These are phyloP conservation scores for Sophora flavescens DNA, from an alignment of 306 rosid genomes.

Conservation along the genomic window DNA sequence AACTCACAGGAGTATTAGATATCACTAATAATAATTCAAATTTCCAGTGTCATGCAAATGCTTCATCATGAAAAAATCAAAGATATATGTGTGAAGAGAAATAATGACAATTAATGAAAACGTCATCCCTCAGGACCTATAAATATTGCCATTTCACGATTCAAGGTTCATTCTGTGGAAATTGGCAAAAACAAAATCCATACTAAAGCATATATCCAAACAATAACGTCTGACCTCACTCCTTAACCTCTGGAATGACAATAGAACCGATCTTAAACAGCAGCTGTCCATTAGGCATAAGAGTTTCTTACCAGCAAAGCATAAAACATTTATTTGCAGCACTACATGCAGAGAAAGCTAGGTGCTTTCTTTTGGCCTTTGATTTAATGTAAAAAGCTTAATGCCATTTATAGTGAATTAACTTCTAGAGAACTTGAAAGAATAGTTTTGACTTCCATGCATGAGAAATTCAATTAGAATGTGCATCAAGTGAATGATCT, in stretches of 20 bases:
- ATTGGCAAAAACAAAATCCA: background rate
- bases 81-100: background rate
- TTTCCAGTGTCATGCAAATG: conserved; percentile 24
- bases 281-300: too few relatives aligned
- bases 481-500: conserved; percentile 9
- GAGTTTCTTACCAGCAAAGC: background rate
- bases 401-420: conserved; percentile 32
- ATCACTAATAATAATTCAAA: conserved; percentile 23
- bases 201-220: too few relatives aligned
- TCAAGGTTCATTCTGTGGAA: conserved; percentile 23
- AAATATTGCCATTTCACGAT: conserved; percentile 31
- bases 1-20: conserved; percentile 37
- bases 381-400: background rate
- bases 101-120: conserved; percentile 24
- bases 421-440: conserved; percentile 8
- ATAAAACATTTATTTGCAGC: conserved; percentile 8
- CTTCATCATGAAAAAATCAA: background rate
- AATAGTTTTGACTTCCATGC: conserved; percentile 3
- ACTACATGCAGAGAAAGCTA: conserved; percentile 1
- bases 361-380: background rate
- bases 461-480: conserved; percentile 28
- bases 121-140: conserved; percentile 9
- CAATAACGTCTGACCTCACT: too few relatives aligned
- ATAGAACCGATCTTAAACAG: too few relatives aligned
- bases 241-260: too few relatives aligned